Base-by-base conservation (phyloP, 768 basidiomycete species). In the Tricholoma saponaceum region DNA sequence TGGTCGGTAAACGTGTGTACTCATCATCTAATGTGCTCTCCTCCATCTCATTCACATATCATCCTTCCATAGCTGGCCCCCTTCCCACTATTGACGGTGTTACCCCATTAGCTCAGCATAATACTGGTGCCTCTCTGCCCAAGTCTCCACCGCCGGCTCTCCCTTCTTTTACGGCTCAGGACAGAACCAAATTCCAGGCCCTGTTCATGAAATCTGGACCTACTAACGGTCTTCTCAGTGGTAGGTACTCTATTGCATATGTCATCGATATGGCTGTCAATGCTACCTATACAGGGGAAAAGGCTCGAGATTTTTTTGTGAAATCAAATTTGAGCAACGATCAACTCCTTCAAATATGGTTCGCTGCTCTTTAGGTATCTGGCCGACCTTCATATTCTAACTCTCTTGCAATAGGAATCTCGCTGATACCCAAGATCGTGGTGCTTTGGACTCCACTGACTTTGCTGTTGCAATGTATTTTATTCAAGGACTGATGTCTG, bases 401-500 rank as follows among this genome's bases (percentile, higher is more conserved):
- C 57, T 52, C 50, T 53, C 37, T 43, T 35, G 46, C 39, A 49
- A 3, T 64, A 97, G 95, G 95, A 88, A 81, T 61, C 82, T 99
- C 37, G 90, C 95, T n/a, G 97, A 99, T 71, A 95, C 95, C 3
- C 90, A 95, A 72, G 84, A 90, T 63, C 83, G 97, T 59, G 96
- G 97, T 52, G 76, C 81, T 12, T 85, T 99, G 58, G 97, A 99
- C 70, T 76, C 85, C 14, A 80, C 88, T 46, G 97, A 99, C 72
- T 99, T 99, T 68, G 87, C 90, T 58, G 85, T 99, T 66, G 97
- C 89, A 39, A 95, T 97, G 95, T 93, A 92, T 71, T 83, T 98
- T 68, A 95, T 98, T 62, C 95, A 98, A 72, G 88, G 84, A n/a
- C 76, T 83, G 37, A 97, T 98, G 95, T 84, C 88, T 54, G 83